phyloP scores from a whole-genome alignment of 257 asterid species.

The Scutellaria barbata region DNA sequence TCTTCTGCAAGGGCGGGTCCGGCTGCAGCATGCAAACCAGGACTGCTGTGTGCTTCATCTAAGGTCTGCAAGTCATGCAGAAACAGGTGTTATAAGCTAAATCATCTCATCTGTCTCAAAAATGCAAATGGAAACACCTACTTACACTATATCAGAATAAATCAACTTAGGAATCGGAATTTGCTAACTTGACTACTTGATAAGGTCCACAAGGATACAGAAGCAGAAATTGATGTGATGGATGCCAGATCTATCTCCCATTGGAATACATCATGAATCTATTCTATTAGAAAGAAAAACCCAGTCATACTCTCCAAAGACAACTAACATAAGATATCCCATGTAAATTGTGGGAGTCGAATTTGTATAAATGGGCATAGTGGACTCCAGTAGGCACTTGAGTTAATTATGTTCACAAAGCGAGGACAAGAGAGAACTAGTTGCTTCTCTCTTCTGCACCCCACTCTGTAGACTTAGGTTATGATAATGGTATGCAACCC shows the following conservation, averaged over 20 bases:
- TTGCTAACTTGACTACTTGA: constrained; percentile 15
- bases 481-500: too few species aligned
- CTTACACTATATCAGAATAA: constrained; percentile 27
- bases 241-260: constrained; percentile 3
- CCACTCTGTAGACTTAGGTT: too few species aligned
- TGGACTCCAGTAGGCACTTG: too few species aligned
- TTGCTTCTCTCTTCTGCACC: too few species aligned
- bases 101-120: constrained; percentile 24
- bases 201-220: not conserved
- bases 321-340: not conserved
- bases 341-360: not conserved
- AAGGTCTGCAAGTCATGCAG: constrained; percentile 59
- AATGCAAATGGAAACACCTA: constrained; percentile 4
- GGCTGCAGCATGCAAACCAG: constrained; percentile 97
- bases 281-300: not conserved
- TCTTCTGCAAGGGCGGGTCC: constrained; percentile 98
- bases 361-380: not conserved
- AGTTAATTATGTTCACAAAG: too few species aligned
- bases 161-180: not conserved
- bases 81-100: constrained; percentile 29
- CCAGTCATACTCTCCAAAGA: not conserved
- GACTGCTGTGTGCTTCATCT: constrained; percentile 96
- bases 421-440: too few species aligned
- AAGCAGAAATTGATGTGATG: not conserved
- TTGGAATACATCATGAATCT: constrained; percentile 7